phyloP scores from a whole-genome alignment of 306 rosid genomes.

The Trichosanthes cucumerina region DNA sequence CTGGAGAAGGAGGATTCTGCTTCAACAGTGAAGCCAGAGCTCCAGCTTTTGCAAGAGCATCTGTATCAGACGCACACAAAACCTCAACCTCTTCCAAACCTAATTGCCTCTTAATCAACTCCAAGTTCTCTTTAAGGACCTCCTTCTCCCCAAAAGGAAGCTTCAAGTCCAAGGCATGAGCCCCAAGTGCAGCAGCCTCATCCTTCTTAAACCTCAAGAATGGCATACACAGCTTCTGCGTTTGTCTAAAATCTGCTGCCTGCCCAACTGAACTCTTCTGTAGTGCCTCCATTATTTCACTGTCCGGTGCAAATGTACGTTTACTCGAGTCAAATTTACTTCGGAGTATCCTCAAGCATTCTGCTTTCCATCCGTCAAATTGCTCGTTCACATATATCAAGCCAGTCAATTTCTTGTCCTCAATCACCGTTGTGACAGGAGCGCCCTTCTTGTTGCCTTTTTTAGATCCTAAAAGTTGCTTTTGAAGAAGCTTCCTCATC shows the following conservation, averaged over 20 bases:
- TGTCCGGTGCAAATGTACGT: slow-evolving; percentile 40
- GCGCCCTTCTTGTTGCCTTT: slow-evolving; percentile 49
- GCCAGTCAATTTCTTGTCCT: slow-evolving; percentile 37
- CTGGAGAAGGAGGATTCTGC: slow-evolving; percentile 82
- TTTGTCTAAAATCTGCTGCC: slow-evolving; percentile 42
- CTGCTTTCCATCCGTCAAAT: slow-evolving; percentile 82
- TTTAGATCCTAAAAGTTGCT: slow-evolving; percentile 66
- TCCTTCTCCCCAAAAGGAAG: slow-evolving; percentile 75
- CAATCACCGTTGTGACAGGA: slow-evolving; percentile 31
- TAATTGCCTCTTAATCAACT: slow-evolving; percentile 68
- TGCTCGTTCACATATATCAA: slow-evolving; percentile 73
- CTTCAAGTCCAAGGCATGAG: slow-evolving; percentile 63
- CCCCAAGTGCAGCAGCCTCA: slow-evolving; percentile 55
- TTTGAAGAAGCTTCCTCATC: slow-evolving; percentile 84
- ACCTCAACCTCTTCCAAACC: slow-evolving; percentile 66
- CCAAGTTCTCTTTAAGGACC: slow-evolving; percentile 66
- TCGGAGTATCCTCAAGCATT: slow-evolving; percentile 58
- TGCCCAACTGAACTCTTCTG: slow-evolving; percentile 49
- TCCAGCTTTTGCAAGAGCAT: slow-evolving; percentile 58
- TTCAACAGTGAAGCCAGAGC: slow-evolving; percentile 36
- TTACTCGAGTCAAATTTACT: slow-evolving; percentile 35
- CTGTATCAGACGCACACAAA: slow-evolving; percentile 44
- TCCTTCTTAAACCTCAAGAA: slow-evolving; percentile 78
- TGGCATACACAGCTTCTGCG: slow-evolving; percentile 75
- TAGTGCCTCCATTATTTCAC: slow-evolving; percentile 50